Conservation (phyloP, 192 early-diverging fungal species). For the Helicostylum pulchrum region DNA sequence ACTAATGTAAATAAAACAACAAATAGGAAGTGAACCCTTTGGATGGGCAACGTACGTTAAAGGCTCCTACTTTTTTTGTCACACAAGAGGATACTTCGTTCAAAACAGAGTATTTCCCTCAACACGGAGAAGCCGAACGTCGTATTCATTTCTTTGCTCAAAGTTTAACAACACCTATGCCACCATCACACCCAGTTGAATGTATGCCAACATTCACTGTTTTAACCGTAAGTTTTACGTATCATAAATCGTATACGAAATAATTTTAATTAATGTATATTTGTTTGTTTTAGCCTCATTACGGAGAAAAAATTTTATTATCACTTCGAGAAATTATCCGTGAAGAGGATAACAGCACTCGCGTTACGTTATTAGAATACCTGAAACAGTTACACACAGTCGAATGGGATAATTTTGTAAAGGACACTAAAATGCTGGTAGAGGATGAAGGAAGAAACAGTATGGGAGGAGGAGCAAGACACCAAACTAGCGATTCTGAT, state of each 20-base stretch:
- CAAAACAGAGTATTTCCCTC: constrained; percentile 68
- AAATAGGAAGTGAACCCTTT: constrained; percentile 32
- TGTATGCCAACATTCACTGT: constrained; percentile 87
- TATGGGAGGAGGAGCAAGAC: constrained; percentile 1
- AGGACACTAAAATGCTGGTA: constrained; percentile 77
- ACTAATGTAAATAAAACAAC: neutral
- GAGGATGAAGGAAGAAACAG: constrained; percentile 53
- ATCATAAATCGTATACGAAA: neutral
- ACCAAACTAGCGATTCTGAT: constrained; percentile 18
- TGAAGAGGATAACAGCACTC: constrained; percentile 76
- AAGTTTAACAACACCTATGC: constrained; percentile 77
- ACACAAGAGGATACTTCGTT: constrained; percentile 72
- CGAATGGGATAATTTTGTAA: constrained; percentile 91
- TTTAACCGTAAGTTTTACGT: constrained; percentile 44
- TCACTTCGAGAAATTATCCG: constrained; percentile 80
- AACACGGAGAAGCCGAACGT: constrained; percentile 77
- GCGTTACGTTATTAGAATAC: constrained; percentile 80
- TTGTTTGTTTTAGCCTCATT: constrained; percentile 58
- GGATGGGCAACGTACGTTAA: constrained; percentile 63
- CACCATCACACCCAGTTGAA: constrained; percentile 72
- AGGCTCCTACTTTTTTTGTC: constrained; percentile 75
- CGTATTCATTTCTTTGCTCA: constrained; percentile 85
- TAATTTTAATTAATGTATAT: neutral
- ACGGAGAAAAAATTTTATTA: constrained; percentile 82
- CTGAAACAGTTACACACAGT: constrained; percentile 72